Evolutionary conservation across 2,329 filamentous ascomycete species (phyloP).

Genomic region (Aspergillus candidus): DNA sequence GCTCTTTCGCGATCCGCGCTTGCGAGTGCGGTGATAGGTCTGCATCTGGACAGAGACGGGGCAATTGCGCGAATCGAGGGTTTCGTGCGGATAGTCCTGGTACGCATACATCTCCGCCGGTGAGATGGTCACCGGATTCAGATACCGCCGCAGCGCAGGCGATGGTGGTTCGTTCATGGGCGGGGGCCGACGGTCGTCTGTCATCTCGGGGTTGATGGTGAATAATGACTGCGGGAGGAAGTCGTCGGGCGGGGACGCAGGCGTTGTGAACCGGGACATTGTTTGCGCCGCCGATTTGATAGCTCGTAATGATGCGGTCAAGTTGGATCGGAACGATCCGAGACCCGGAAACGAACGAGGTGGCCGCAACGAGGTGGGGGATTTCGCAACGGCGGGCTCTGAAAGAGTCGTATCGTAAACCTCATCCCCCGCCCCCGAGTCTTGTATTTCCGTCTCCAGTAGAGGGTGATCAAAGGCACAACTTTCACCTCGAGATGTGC

Average conservation of each 20-base stretch:
- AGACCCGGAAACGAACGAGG: slow-evolving; percentile 36
- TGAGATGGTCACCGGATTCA: slow-evolving; percentile 51
- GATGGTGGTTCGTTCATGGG: slow-evolving; percentile 50
- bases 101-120: slow-evolving; percentile 42
- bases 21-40: slow-evolving; percentile 47
- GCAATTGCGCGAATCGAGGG: slow-evolving; percentile 28
- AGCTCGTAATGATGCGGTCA: slow-evolving; percentile 57
- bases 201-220: slow-evolving; percentile 51
- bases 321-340: slow-evolving; percentile 54
- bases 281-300: slow-evolving; percentile 57
- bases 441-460: slow-evolving; percentile 34
- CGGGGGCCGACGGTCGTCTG: slow-evolving; percentile 55
- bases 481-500: slow-evolving; percentile 49
- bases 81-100: slow-evolving; percentile 34
- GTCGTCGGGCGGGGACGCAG: slow-evolving; percentile 50
- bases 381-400: slow-evolving; percentile 4
- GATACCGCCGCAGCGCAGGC: slow-evolving; percentile 53
- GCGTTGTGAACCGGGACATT: slow-evolving; percentile 53
- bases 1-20: slow-evolving; percentile 22
- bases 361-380: slow-evolving; percentile 9
- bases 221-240: slow-evolving; percentile 54
- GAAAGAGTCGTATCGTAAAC: slow-evolving; percentile 4
- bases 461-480: slow-evolving; percentile 55
- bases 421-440: slow-evolving; percentile 12
- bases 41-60: slow-evolving; percentile 58